Base-by-base conservation (phyloP, 176 grass and related monocot species). In the Avena insularis region DNA sequence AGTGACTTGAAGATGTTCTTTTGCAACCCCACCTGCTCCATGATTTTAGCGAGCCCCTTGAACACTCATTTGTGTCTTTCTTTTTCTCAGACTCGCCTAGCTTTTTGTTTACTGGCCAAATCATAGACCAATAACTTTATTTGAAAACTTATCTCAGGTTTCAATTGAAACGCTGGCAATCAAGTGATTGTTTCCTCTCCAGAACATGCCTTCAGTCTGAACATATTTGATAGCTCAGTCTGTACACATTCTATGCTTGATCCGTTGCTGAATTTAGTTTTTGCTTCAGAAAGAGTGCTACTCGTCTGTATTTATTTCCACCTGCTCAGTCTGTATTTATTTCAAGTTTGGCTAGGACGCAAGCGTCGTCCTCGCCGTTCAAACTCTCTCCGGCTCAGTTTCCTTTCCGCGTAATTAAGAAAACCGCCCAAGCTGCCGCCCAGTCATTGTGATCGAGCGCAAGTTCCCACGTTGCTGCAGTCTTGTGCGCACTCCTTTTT, bases 381-480 rank as follows among this genome's bases (percentile, higher is more conserved):
- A 65, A 27, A 65, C 4, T 64, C 69, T n/a, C 20, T 43, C 68
- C 11, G 70, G 40, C 68, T 13, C 9, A 9, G 38, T 45, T 71
- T 20, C 36, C 36, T 20, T 46, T 43, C 3, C 7, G 9, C 57
- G 20, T 60, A 21, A 71, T 20, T 72, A 50, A 75, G 71, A 11
- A 27, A 50, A 27, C 31, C 31, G 31, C 31, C 31, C 31, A 33
- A 33, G 31, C 31, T 2, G 27, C 46, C 65, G 27, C 14, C 65
- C 65, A 68, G 31, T 68, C 65, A 68, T 68, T 8, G 64, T 31
- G 65, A 8, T 1, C 29, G 31, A 6, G 65, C 25, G 25, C 27
- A 31, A 65, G 31, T 68, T 68, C 65, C 65, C 65, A 68, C 65
- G 29, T 65, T 65, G 62, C 12, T 65, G 62, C 62, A 31, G 62